Percentiles rank a stretch among this genome's conserved stretches.
Conservation (phyloP, 352 stramenopile species). For the Pythium dissotocum region DNA sequence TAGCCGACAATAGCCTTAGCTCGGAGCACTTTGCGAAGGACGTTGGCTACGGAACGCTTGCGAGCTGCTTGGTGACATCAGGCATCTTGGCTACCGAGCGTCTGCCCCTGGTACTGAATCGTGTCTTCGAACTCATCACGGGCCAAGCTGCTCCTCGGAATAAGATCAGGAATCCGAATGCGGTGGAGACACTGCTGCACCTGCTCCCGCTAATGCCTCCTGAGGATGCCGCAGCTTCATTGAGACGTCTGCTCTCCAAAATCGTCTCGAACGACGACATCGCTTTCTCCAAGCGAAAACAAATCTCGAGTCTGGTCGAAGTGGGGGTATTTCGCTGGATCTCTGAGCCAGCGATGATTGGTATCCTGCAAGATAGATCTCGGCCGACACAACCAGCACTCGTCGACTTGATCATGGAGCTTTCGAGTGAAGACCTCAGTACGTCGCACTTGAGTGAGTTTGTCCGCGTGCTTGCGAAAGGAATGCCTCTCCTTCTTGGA, state of each 20-base stretch:
- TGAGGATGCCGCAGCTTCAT: constrained; percentile 28
- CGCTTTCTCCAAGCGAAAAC: constrained; percentile 48
- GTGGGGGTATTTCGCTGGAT: constrained; percentile 66
- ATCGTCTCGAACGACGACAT: constrained; percentile 45
- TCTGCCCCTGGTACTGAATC: constrained; percentile 41
- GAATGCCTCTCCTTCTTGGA: constrained; percentile 48
- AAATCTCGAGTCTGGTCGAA: constrained; percentile 45
- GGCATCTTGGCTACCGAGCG: constrained; percentile 43
- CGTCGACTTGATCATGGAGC: constrained; percentile 39
- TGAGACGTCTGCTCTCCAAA: constrained; percentile 49
- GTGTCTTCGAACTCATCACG: constrained; percentile 62
- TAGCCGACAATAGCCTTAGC: constrained; percentile 29
- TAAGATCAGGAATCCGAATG: constrained; percentile 62
- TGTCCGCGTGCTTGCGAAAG: constrained; percentile 49
- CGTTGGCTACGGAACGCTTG: constrained; percentile 46
- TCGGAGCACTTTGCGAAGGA: constrained; percentile 45
- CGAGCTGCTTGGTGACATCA: constrained; percentile 59
- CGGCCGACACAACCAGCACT: constrained; percentile 39
- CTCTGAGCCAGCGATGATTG: constrained; percentile 36
- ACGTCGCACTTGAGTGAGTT: constrained; percentile 56
- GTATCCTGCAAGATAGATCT: constrained; percentile 34
- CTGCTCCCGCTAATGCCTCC: constrained; percentile 43
- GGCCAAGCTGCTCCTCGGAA: constrained; percentile 34
- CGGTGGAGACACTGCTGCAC: constrained; percentile 52
- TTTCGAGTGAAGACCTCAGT: constrained; percentile 51